Conservation (phyloP, 768 basidiomycete species). For the Auriculariales sp. region DNA sequence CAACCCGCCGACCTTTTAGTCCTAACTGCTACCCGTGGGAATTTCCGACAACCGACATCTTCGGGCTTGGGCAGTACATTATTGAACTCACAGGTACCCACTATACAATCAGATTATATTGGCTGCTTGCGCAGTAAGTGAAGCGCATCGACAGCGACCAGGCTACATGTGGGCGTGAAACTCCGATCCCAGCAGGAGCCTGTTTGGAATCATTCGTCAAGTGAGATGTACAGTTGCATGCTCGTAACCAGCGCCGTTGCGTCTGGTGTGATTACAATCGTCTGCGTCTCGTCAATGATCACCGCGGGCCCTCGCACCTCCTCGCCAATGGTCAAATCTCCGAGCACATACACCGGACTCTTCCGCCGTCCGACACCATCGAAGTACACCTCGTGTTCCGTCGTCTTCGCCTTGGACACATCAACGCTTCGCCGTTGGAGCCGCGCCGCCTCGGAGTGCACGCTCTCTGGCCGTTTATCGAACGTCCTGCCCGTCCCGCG, state of each 20-base stretch:
- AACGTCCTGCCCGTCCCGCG: slow-evolving; percentile 87
- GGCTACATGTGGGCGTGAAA: no score
- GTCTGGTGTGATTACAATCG: slow-evolving; percentile 73
- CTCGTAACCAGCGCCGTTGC: slow-evolving; percentile 52
- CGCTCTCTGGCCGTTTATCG: slow-evolving; percentile 63
- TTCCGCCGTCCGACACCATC: slow-evolving; percentile 61
- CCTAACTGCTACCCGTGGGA: no score
- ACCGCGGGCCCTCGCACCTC: slow-evolving; percentile 74
- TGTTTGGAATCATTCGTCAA: no score
- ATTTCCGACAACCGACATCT: no score
- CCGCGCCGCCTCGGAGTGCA: slow-evolving; percentile 55
- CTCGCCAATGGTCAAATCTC: slow-evolving; percentile 52
- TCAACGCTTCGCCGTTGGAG: slow-evolving; percentile 30
- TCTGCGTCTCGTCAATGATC: slow-evolving; percentile 92
- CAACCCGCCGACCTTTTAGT: no score
- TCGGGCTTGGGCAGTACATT: no score
- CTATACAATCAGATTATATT: no score
- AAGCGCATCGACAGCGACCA: no score
- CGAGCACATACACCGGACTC: slow-evolving; percentile 69
- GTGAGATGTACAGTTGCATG: slow-evolving; percentile 46
- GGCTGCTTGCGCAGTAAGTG: no score
- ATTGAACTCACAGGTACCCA: no score
- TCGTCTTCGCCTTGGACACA: slow-evolving; percentile 30
- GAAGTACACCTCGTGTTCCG: slow-evolving; percentile 60
- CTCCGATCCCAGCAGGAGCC: no score